These are phyloP conservation scores for Spizellomyces sp. DNA, from an alignment of 192 early-diverging fungal genomes.

Conservation along the genomic window DNA sequence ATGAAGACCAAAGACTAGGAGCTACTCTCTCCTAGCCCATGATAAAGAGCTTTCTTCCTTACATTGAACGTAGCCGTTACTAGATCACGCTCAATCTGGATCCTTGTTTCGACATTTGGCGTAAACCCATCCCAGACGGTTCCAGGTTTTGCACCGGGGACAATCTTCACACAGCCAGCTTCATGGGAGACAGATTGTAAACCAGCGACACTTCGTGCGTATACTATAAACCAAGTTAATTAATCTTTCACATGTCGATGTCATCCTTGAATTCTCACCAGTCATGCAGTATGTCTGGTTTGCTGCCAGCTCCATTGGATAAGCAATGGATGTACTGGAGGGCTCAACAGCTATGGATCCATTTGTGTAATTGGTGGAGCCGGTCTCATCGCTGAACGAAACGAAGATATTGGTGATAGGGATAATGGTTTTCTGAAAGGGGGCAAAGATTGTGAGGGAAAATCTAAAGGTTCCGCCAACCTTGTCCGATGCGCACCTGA, in stretches of 20 bases:
- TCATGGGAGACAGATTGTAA: not conserved
- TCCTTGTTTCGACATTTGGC: not conserved
- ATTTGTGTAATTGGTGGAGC: too few relatives aligned
- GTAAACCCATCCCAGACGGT: not conserved
- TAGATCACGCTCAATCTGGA: not conserved
- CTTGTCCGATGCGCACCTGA: too few relatives aligned
- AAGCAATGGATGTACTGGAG: not conserved
- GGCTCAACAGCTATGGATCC: not conserved
- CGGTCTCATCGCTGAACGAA: too few relatives aligned
- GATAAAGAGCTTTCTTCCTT: too few relatives aligned
- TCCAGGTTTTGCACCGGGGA: conserved; percentile 6
- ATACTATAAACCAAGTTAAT: not conserved
- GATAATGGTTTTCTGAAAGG: too few relatives aligned
- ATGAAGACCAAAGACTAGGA: too few relatives aligned
- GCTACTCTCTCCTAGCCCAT: too few relatives aligned
- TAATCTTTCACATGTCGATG: too few relatives aligned
- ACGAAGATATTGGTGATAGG: too few relatives aligned
- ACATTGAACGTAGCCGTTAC: not conserved
- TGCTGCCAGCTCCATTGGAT: not conserved
- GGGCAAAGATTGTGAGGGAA: too few relatives aligned
- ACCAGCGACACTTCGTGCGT: not conserved
- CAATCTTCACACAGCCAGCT: not conserved
- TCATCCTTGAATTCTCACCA: too few relatives aligned
- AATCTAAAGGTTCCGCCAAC: too few relatives aligned
- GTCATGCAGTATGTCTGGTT: conserved; percentile 6